Base-by-base conservation (phyloP, 2,329 filamentous ascomycete species). In the Colletotrichum melonis region DNA sequence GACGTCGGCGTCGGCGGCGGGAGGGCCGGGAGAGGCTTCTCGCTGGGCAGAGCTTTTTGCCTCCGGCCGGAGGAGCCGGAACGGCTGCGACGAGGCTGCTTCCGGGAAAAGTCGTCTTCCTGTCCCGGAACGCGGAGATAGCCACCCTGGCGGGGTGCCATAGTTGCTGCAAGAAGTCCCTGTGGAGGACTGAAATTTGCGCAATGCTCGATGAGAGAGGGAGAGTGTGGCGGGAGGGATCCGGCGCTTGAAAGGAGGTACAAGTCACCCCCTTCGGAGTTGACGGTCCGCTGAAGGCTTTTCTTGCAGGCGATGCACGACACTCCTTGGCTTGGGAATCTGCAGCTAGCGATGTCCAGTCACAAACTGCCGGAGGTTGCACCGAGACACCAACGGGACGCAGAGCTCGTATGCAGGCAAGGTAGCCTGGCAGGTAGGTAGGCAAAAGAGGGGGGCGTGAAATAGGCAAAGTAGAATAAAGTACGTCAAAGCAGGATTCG, bases 21-120 rank as follows among this genome's bases (percentile, higher is more conserved):
- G 12, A 75, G 69, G 35, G 69, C 73, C 38, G 74, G 74, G 4
- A 75, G 74, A 35, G 74, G 74, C 60, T 75, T 75, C 42, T 75
- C 74, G 42, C 69, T 72, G 19, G 72, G 68, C 46, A 68, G 52
- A n/a, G 68, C 63, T 42, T 78, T 73, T 78, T 67, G 59, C 26
- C 67, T 52, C 42, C 74, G 56, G 57, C 63, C 52, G 60, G 73
- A 54, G 58, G 74, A 62, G 57, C 71, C 38, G 72, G 69, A 55
- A 32, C 71, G 60, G 67, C 67, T 60, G 49, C 35, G 70, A 32
- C 60, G 60, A 42, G 60, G 59, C 35, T 58, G 38, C 46, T 60
- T 49, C 4, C 24, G 55, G n/a, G 35, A 32, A 49, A 32, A 56
- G 46, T 62, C 60, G 46, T 73, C 67, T 35, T 73, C 70, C 26